A percentile compares a stretch with the other conserved stretches of the same genome.
These are phyloP conservation scores for Lipomyces yamadae DNA, from an alignment of 805 yeast genomes.

Conservation along the genomic window DNA sequence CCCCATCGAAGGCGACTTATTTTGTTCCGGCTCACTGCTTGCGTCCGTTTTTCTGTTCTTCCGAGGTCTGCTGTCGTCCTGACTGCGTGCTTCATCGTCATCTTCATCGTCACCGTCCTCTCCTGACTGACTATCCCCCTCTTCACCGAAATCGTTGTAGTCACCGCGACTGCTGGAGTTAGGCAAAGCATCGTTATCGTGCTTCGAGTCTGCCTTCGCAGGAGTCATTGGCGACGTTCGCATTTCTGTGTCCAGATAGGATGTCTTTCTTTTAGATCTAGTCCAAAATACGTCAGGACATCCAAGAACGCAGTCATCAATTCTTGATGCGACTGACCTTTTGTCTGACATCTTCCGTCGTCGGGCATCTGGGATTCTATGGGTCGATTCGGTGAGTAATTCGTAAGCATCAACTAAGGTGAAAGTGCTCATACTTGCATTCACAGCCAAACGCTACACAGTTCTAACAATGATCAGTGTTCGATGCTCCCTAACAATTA, in stretches of 20 bases:
- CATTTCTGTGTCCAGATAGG: background rate
- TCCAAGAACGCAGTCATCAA: background rate
- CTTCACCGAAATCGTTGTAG: background rate
- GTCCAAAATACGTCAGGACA: background rate
- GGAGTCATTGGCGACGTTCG: background rate
- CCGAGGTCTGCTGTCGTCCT: constrained; percentile 7
- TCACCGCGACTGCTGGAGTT: background rate
- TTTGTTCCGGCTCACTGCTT: background rate
- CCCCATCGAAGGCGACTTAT: background rate
- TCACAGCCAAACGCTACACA: constrained; percentile 43
- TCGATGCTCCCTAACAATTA: background rate
- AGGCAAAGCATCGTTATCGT: background rate
- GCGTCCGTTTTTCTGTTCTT: constrained; percentile 10
- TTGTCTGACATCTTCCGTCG: constrained; percentile 64
- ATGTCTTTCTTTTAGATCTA: background rate
- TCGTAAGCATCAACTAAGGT: background rate
- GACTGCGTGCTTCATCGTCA: constrained; percentile 12
- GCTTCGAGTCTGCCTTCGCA: background rate
- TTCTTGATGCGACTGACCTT: constrained; percentile 64
- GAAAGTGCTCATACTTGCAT: constrained; percentile 24
- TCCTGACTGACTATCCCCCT: constrained; percentile 8
- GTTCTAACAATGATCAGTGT: constrained; percentile 34
- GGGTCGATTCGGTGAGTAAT: constrained; percentile 57
- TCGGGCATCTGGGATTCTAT: constrained; percentile 74
- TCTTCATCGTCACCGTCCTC: constrained; percentile 29